Evolutionary conservation across 192 early-diverging fungal species (phyloP).

Genomic region (Rhizophagus prolifer): DNA sequence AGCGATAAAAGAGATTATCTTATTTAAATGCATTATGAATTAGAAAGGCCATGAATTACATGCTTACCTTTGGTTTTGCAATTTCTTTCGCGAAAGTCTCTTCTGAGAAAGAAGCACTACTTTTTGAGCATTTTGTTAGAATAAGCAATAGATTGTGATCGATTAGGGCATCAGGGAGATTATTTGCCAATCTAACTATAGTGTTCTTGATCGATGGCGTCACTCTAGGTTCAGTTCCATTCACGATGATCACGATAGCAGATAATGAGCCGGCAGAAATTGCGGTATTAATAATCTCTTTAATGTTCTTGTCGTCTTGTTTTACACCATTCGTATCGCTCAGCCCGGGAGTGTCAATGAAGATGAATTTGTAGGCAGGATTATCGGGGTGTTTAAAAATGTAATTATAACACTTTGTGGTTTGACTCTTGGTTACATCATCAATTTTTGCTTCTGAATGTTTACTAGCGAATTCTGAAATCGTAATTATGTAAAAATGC

Average conservation of each 20-base stretch:
- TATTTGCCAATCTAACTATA: slow-evolving; percentile 14
- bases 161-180: background rate
- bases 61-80: slow-evolving; percentile 7
- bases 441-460: background rate
- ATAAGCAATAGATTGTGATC: background rate
- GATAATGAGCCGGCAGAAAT: slow-evolving; percentile 18
- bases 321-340: slow-evolving; percentile 13
- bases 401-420: background rate
- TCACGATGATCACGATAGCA: slow-evolving; percentile 1
- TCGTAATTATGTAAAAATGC: background rate
- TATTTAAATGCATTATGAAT: background rate
- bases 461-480: slow-evolving; percentile 7
- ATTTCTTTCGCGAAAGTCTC: slow-evolving; percentile 1
- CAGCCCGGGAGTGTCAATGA: slow-evolving; percentile 13
- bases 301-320: slow-evolving; percentile 11
- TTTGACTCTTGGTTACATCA: slow-evolving; percentile 19
- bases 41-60: background rate
- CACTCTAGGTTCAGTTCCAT: slow-evolving; percentile 22
- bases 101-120: slow-evolving; percentile 1
- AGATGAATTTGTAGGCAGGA: slow-evolving; percentile 4
- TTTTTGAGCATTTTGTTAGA: slow-evolving; percentile 23
- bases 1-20: background rate
- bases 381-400: background rate
- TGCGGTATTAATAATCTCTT: slow-evolving; percentile 5
- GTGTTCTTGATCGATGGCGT: slow-evolving; percentile 2